Percentiles rank a stretch among this genome's conserved stretches.
phyloP scores from a whole-genome alignment of 2,329 filamentous ascomycete species.

The Beauveria australis region DNA sequence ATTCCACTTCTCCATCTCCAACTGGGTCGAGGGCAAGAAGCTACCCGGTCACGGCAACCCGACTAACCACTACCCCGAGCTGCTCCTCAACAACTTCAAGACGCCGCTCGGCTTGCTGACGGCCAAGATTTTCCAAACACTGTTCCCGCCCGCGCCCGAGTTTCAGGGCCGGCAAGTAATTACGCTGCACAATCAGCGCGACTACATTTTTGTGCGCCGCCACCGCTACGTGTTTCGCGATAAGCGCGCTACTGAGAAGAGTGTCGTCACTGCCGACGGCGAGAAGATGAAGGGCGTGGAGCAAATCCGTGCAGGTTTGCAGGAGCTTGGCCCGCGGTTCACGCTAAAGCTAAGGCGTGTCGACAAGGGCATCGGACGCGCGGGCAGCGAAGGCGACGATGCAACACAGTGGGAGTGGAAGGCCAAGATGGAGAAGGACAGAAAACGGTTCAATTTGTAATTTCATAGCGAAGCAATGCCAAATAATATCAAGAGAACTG shows the following conservation, averaged over 20 bases:
- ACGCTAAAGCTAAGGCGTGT: constrained; percentile 78
- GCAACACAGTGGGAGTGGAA: constrained; percentile 97
- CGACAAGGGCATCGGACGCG: constrained; percentile 74
- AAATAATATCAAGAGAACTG: not conserved
- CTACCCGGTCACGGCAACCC: constrained; percentile 83
- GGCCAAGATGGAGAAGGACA: constrained; percentile 84
- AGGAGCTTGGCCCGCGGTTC: constrained; percentile 76
- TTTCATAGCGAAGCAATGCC: not conserved
- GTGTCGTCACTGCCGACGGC: constrained; percentile 71
- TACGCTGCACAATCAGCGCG: constrained; percentile 88
- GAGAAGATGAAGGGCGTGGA: constrained; percentile 79
- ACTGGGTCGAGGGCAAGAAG: constrained; percentile 82
- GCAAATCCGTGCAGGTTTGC: constrained; percentile 75
- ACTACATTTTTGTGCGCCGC: constrained; percentile 88
- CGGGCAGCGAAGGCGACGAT: constrained; percentile 59
- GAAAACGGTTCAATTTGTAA: constrained; percentile 88
- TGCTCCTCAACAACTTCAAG: constrained; percentile 89
- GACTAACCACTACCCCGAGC: constrained; percentile 82
- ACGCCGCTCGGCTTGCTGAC: constrained; percentile 85
- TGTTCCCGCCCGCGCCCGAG: constrained; percentile 67
- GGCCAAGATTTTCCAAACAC: constrained; percentile 63
- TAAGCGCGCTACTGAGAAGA: constrained; percentile 79
- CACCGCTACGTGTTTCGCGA: constrained; percentile 92
- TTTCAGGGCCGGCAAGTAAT: constrained; percentile 81
- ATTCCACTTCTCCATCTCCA: constrained; percentile 84